Base-by-base conservation (phyloP, 352 stramenopile species). In the Phytophthora hibernalis region DNA sequence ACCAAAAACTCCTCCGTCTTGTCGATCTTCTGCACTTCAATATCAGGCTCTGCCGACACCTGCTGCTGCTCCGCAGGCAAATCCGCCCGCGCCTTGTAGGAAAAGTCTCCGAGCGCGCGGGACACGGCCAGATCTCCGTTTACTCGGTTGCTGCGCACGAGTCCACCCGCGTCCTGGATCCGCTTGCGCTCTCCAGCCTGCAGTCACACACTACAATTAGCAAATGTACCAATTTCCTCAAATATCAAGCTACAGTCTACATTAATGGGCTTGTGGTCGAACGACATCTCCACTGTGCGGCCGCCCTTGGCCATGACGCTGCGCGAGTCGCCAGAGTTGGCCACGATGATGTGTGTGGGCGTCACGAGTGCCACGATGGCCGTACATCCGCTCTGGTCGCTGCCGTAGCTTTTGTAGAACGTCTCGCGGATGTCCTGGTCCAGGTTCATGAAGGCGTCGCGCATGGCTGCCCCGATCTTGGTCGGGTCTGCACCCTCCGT, bases 201-300 rank as follows among this genome's bases (percentile, higher is more conserved):
- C 22, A 65, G 24, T 15, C 37, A 38, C 12, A 16, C 30, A 42
- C 21, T 57, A 40, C 48, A 21, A 26, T n/a, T 13, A 55, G 28
- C 24, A 52, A n/a, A 30, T 38, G 5, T 31, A 31, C 9, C 4
- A 5, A 2, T 31, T 31, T 31, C 4, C 26, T n/a, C 2, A 10
- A 44, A 3, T 10, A 15, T 22, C 45, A 20, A 30, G 33, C 48
- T 26, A 13, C n/a, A 3, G 21, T 57, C 74, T 68, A 92, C 85
- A 60, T 97, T 96, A 61, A 91, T 89, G 20, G 92, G 92, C 65
- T 98, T 98, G 80, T 98, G 93, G 71, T 98, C 93, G 45, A 83
- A 91, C 20, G 88, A 96, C 78, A 97, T 92, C 26, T 87, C 80
- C 18, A 95, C 72, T 1, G 76, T 85, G 9, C 53, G 55, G 13